Evolutionary conservation across 768 basidiomycete species (phyloP), one percentile per base, ranked within the genome.

Genomic region (Tylopilus felleus): DNA sequence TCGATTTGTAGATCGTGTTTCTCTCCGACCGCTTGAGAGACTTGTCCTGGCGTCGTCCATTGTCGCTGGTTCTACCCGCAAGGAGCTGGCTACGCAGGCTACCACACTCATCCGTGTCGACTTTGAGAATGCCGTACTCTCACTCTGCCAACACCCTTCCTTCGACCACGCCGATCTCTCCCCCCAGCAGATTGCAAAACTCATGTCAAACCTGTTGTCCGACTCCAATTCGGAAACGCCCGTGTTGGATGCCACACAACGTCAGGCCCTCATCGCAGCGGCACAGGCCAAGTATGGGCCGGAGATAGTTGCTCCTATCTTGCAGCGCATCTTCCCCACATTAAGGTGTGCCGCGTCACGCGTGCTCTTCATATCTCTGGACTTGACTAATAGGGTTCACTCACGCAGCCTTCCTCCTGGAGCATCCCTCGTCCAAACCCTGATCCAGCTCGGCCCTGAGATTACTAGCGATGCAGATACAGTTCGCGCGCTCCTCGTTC

Each of bases 141-240:
- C 88, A 19, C 74, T 93, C 45, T 88, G 86, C 67, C 88, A 90
- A 61, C 85, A 83, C 47, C 86, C 89, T 13, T 85, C 85, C 38
- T 90, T 91, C 63, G 92, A 93, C 69, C 83, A 88, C 63, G 85
- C 85, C 41, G 88, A 91, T 69, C 76, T 93, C 55, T 80, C 81
- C 21, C 83, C 86, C 13, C 77, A 78, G 44, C 91, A 92, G 64
- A 77, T 91, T 55, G 80, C 83, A 57, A 89, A 90, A 75, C 75
- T 95, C 59, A 80, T 94, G 75, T 77, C 84, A 45, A 93, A 92
- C 68, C 76, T 94, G 54, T 79, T 95, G 57, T 85, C 80, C 33
- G 85, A 90, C 66, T 73, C 80, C 4, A 78, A 81, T n/a, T 69
- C 77, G 40, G 91, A 93, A 59, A 72, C 82, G 21, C 86, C 90